Conservation (phyloP, 805 yeast species). For the Geotrichum ghanense region DNA sequence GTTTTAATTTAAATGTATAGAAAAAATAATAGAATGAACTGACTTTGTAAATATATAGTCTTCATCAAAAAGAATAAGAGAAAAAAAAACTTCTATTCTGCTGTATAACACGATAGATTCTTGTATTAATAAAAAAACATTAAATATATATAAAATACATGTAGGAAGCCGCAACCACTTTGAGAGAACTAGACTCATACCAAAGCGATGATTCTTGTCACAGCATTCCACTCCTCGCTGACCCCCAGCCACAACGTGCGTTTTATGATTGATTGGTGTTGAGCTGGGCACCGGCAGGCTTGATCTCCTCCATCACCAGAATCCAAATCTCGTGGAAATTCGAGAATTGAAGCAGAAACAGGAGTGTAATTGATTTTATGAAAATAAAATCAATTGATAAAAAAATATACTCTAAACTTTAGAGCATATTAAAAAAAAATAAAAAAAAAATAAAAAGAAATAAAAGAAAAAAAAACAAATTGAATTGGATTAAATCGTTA, state of each 20-base stretch:
- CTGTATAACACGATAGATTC: too few relatives aligned
- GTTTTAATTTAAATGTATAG: too few relatives aligned
- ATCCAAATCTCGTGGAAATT: conserved; percentile 21
- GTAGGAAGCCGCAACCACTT: not conserved
- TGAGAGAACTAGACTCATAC: not conserved
- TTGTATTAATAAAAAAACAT: not conserved
- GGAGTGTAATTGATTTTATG: conserved; percentile 14
- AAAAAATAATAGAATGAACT: too few relatives aligned
- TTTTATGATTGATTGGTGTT: conserved; percentile 1
- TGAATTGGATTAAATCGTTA: too few relatives aligned
- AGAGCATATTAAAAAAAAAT: too few relatives aligned
- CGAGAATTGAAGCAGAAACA: conserved; percentile 24
- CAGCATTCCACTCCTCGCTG: not conserved
- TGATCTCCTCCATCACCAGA: conserved; percentile 27
- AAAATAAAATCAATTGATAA: not conserved
- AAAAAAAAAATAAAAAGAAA: too few relatives aligned
- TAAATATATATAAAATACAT: not conserved
- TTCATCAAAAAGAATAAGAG: too few relatives aligned
- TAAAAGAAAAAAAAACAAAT: too few relatives aligned
- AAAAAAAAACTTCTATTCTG: too few relatives aligned
- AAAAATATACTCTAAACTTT: not conserved
- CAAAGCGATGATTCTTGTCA: conserved; percentile 1
- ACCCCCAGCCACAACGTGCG: not conserved
- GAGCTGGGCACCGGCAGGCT: conserved; percentile 11
- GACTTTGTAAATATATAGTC: too few relatives aligned